Percentiles rank a stretch among this genome's conserved stretches.
Conservation (phyloP, 352 stramenopile species). For the Globisporangium nagaii region DNA sequence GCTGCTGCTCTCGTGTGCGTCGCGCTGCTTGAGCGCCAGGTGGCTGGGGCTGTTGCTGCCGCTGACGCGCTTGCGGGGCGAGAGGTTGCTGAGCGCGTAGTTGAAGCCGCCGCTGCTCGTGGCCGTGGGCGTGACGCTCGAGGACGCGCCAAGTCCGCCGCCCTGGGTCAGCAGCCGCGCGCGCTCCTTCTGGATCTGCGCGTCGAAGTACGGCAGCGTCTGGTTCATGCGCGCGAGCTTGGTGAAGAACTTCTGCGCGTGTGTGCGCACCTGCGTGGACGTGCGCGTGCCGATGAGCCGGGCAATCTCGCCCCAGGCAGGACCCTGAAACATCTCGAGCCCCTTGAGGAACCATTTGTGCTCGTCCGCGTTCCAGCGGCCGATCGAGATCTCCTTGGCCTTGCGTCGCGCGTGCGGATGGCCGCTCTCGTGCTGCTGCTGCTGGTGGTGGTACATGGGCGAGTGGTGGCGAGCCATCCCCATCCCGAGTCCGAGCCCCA, state of each 20-base stretch:
- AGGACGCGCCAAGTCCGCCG: not conserved
- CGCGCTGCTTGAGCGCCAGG: conserved; percentile 1
- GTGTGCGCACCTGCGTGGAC: conserved; percentile 79
- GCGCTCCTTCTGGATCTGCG: conserved; percentile 69
- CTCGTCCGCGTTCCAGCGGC: conserved; percentile 72
- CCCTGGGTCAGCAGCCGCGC: conserved; percentile 48
- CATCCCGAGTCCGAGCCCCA: too few species aligned
- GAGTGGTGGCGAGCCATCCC: not conserved
- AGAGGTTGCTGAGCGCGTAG: conserved; percentile 35
- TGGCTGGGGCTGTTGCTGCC: not conserved
- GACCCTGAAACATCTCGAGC: conserved; percentile 75
- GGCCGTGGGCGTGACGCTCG: conserved; percentile 39
- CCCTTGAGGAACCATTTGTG: conserved; percentile 75
- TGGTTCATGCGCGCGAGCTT: conserved; percentile 75
- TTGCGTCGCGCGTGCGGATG: conserved; percentile 15
- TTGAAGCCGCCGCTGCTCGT: conserved; percentile 22
- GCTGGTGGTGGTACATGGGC: not conserved
- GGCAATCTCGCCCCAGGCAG: conserved; percentile 81
- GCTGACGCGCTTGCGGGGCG: conserved; percentile 33
- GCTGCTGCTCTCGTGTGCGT: not conserved
- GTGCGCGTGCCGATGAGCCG: conserved; percentile 77
- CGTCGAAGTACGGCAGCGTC: conserved; percentile 69
- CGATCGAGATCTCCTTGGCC: conserved; percentile 59
- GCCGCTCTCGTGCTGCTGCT: not conserved
- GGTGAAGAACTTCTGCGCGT: conserved; percentile 88